These are phyloP conservation scores for Coniochaeta ligniaria DNA, from an alignment of 2,329 filamentous ascomycete genomes.

Conservation along the genomic window DNA sequence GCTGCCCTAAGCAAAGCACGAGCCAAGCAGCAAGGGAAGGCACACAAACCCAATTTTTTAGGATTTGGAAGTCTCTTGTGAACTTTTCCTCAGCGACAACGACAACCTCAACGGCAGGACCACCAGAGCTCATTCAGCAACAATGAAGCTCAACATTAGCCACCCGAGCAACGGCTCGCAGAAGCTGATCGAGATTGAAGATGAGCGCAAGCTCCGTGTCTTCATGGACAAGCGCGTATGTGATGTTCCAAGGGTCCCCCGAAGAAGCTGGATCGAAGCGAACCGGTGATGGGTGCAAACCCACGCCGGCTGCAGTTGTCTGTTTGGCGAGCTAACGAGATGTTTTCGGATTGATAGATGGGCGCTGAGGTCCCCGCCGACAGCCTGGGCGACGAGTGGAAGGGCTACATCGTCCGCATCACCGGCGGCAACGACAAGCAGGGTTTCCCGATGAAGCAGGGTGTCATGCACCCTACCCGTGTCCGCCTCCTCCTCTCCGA, in stretches of 20 bases:
- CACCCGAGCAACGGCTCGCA: constrained; percentile 99
- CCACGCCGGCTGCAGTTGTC: not conserved
- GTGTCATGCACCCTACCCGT: constrained; percentile 98
- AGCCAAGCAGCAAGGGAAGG: not conserved
- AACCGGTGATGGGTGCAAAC: constrained; percentile 4
- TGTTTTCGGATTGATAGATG: constrained; percentile 47
- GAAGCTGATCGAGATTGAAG: constrained; percentile 98
- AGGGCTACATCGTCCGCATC: constrained; percentile 99
- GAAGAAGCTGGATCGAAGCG: constrained; percentile 7
- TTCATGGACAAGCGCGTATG: constrained; percentile 89
- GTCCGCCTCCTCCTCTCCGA: constrained; percentile 93
- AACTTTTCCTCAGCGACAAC: not conserved
- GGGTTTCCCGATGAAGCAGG: constrained; percentile 99
- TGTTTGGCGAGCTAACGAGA: not conserved
- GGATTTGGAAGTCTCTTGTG: not conserved
- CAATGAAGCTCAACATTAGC: constrained; percentile 54
- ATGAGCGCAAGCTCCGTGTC: constrained; percentile 98
- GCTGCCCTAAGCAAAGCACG: not conserved
- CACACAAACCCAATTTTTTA: not conserved
- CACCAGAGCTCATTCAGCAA: constrained; percentile 2
- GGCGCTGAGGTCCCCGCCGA: constrained; percentile 89
- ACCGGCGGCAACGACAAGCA: constrained; percentile 99
- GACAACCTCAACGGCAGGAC: not conserved
- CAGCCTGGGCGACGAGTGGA: constrained; percentile 97
- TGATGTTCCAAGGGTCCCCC: constrained; percentile 18